A percentile compares a stretch with the other conserved stretches of the same genome.
These are phyloP conservation scores for Alternaria alternata DNA, from an alignment of 2,329 filamentous ascomycete genomes.

Conservation along the genomic window DNA sequence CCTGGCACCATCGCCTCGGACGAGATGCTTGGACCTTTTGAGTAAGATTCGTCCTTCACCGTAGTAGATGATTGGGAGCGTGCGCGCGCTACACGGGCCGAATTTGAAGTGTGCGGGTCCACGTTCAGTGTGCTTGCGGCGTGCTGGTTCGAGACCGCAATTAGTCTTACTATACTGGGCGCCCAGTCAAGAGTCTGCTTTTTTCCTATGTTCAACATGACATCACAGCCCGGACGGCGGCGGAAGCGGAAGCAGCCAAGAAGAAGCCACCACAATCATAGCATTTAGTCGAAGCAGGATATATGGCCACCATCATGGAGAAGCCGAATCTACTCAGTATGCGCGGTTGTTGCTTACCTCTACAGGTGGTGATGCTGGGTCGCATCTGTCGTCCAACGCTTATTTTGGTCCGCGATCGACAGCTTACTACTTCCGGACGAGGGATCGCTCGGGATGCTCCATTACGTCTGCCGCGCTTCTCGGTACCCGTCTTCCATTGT, in stretches of 20 bases:
- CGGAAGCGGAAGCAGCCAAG: neutral
- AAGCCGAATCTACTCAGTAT: neutral
- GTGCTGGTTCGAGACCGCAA: constrained; percentile 9
- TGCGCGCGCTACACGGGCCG: neutral
- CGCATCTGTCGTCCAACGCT: neutral
- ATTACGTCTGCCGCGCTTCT: constrained; percentile 1
- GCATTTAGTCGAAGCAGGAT: neutral
- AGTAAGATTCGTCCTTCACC: constrained; percentile 1
- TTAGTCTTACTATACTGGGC: neutral
- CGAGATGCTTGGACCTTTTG: neutral
- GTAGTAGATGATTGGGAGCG: constrained; percentile 1
- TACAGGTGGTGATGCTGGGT: neutral
- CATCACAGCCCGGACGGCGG: constrained; percentile 2
- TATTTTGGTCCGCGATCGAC: constrained; percentile 6
- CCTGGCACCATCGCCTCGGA: constrained; percentile 4
- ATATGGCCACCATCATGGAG: neutral
- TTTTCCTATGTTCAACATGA: constrained; percentile 9
- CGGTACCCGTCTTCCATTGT: neutral
- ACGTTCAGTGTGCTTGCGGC: neutral
- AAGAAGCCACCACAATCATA: neutral
- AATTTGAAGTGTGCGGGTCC: neutral
- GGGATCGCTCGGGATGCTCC: constrained; percentile 8
- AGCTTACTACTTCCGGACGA: constrained; percentile 12
- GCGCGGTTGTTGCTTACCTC: neutral
- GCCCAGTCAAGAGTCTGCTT: neutral